These are phyloP conservation scores for Ophiocordyceps camponoti-floridani DNA, from an alignment of 2,329 filamentous ascomycete species.

Conservation along the genomic window DNA sequence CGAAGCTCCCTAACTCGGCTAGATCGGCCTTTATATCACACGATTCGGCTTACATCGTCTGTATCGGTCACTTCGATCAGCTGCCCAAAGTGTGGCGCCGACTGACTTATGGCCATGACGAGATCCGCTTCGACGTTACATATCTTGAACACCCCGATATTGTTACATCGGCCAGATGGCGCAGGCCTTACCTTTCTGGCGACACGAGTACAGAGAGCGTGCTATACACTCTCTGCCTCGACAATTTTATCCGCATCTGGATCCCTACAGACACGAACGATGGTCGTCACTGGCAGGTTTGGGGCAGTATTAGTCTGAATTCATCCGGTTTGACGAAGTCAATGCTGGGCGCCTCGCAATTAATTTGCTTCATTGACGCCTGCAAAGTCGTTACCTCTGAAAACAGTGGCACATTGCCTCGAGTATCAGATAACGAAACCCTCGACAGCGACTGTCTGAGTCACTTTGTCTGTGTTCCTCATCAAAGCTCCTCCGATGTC, in stretches of 20 bases:
- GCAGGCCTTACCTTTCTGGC: slow-evolving; percentile 56
- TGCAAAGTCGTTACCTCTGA: slow-evolving; percentile 63
- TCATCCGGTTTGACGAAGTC: slow-evolving; percentile 25
- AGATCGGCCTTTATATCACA: slow-evolving; percentile 67
- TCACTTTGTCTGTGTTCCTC: slow-evolving; percentile 72
- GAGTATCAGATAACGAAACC: slow-evolving; percentile 34
- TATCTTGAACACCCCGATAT: slow-evolving; percentile 73
- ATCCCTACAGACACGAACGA: slow-evolving; percentile 55
- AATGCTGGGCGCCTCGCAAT: slow-evolving; percentile 3
- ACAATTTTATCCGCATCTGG: slow-evolving; percentile 72
- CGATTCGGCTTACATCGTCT: slow-evolving; percentile 75
- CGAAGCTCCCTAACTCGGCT: slow-evolving; percentile 51
- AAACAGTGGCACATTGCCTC: slow-evolving; percentile 50
- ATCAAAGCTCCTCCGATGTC: slow-evolving; percentile 71
- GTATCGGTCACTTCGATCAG: slow-evolving; percentile 58
- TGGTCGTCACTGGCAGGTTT: slow-evolving; percentile 57
- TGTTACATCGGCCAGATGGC: slow-evolving; percentile 78
- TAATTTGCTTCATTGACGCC: slow-evolving; percentile 65
- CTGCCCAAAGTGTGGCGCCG: slow-evolving; percentile 88
- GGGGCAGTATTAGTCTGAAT: slow-evolving; percentile 62
- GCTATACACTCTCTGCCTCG: slow-evolving; percentile 74
- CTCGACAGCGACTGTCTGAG: slow-evolving; percentile 58
- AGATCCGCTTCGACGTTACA: slow-evolving; percentile 75
- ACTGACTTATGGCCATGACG: slow-evolving; percentile 63
- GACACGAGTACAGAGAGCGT: slow-evolving; percentile 76